Evolutionary conservation across 2,329 filamentous ascomycete species (phyloP).

Genomic region (Cryphonectria parasitica): DNA sequence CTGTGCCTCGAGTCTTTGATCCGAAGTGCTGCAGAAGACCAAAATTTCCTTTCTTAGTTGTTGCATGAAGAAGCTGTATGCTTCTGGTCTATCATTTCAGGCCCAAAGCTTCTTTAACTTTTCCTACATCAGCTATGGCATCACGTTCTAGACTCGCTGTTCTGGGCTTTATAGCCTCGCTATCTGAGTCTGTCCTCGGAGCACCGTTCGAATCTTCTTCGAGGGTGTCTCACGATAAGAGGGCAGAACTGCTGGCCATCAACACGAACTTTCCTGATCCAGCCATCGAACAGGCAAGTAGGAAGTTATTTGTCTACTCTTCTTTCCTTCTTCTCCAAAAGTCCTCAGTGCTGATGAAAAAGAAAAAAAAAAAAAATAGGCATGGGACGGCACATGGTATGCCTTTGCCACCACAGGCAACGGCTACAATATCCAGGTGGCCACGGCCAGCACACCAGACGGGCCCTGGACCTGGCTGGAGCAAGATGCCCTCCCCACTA

Average conservation of each 20-base stretch:
- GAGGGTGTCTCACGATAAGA: constrained; percentile 17
- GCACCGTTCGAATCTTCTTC: constrained; percentile 6
- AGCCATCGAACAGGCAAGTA: constrained; percentile 48
- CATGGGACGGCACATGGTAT: constrained; percentile 55
- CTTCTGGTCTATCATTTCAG: neutral
- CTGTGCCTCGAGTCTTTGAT: neutral
- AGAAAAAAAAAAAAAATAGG: too few species aligned
- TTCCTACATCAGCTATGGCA: constrained; percentile 10
- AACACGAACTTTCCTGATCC: constrained; percentile 58
- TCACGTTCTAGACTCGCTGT: constrained; percentile 7
- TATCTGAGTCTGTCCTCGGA: constrained; percentile 13
- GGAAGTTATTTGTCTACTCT: neutral
- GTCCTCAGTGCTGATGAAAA: constrained; percentile 3
- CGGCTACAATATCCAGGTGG: constrained; percentile 56
- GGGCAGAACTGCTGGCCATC: constrained; percentile 22
- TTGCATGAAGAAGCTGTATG: neutral
- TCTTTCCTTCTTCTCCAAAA: neutral
- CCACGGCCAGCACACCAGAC: constrained; percentile 51
- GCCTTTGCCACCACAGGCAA: constrained; percentile 59
- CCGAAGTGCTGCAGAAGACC: neutral
- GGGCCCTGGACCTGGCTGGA: constrained; percentile 52
- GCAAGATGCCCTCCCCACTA: constrained; percentile 55
- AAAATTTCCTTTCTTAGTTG: neutral
- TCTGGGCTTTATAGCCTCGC: constrained; percentile 21
- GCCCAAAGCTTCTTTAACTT: neutral